A percentile compares a stretch with the other conserved stretches of the same genome.
These are phyloP conservation scores for Schizophyllum commune DNA, from an alignment of 1,284 basidiomycete species.

Conservation along the genomic window DNA sequence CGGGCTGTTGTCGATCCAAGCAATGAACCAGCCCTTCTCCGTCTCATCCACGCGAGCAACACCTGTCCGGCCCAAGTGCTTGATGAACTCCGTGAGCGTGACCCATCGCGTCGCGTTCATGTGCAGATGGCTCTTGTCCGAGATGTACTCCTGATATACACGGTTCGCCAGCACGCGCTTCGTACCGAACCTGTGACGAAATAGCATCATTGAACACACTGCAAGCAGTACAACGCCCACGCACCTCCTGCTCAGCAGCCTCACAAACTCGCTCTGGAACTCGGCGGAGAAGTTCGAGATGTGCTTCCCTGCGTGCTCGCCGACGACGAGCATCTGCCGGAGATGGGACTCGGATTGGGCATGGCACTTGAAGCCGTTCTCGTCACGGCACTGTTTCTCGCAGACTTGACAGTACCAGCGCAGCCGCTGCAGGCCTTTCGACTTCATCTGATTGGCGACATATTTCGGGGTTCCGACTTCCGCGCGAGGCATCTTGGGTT, in stretches of 20 bases:
- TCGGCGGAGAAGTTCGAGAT: constrained; percentile 86
- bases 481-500: constrained; percentile 60
- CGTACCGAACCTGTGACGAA: constrained; percentile 68
- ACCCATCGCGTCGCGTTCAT: constrained; percentile 99
- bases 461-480: constrained; percentile 90
- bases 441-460: constrained; percentile 93
- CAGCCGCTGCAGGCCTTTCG: constrained; percentile 88
- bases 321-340: constrained; percentile 93
- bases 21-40: constrained; percentile 95
- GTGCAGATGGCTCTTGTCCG: constrained; percentile 91
- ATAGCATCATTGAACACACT: constrained; percentile 2
- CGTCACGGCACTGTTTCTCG: constrained; percentile 93
- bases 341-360: constrained; percentile 83
- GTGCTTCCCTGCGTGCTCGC: constrained; percentile 85
- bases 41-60: constrained; percentile 94
- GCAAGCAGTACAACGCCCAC: constrained; percentile 16
- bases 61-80: constrained; percentile 84
- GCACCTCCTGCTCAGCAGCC: constrained; percentile 76
- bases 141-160: constrained; percentile 98
- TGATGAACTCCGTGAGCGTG: constrained; percentile 90
- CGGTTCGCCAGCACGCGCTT: constrained; percentile 91
- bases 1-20: constrained; percentile 95
- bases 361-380: constrained; percentile 96
- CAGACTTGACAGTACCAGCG: constrained; percentile 97
- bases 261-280: constrained; percentile 91